These are phyloP conservation scores for Coemansia sp. DNA, from an alignment of 192 early-diverging fungal species.

Conservation along the genomic window DNA sequence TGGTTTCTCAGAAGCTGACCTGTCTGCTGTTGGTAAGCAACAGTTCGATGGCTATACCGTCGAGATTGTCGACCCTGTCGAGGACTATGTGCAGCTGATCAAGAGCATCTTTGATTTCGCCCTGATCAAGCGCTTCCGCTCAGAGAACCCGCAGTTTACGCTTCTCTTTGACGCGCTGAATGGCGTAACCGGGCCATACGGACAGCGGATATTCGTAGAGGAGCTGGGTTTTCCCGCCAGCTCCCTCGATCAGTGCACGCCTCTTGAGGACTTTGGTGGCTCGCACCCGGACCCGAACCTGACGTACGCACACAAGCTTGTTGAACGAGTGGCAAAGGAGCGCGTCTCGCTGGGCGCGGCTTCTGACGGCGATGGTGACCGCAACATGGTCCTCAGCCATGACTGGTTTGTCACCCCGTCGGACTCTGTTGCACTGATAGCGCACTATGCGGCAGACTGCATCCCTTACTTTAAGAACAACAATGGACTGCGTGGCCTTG, in stretches of 20 bases:
- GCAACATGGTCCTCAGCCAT: constrained; percentile 98
- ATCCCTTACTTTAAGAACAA: constrained; percentile 91
- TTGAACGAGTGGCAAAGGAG: constrained; percentile 82
- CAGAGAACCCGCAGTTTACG: constrained; percentile 68
- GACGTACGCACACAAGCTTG: constrained; percentile 93
- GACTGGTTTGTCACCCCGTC: constrained; percentile 95
- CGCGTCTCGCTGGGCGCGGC: constrained; percentile 88
- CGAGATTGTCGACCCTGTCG: constrained; percentile 85
- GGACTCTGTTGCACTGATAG: constrained; percentile 96
- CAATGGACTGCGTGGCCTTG: constrained; percentile 78
- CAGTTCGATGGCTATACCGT: constrained; percentile 65
- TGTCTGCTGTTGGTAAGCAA: constrained; percentile 67
- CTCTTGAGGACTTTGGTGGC: constrained; percentile 89
- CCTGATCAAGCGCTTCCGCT: constrained; percentile 76
- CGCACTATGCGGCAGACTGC: constrained; percentile 75
- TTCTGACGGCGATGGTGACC: constrained; percentile 97
- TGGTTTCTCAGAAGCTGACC: constrained; percentile 60
- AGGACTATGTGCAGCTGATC: constrained; percentile 85
- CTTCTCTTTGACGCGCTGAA: constrained; percentile 95
- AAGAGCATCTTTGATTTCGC: constrained; percentile 93
- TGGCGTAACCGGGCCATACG: constrained; percentile 97
- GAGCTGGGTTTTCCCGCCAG: constrained; percentile 83
- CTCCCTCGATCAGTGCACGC: constrained; percentile 79
- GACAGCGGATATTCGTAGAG: constrained; percentile 76
- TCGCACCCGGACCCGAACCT: constrained; percentile 98